A percentile compares a stretch with the other conserved stretches of the same genome.
phyloP scores from a whole-genome alignment of 441 rosid genomes.

The Theobroma grandiflorum region DNA sequence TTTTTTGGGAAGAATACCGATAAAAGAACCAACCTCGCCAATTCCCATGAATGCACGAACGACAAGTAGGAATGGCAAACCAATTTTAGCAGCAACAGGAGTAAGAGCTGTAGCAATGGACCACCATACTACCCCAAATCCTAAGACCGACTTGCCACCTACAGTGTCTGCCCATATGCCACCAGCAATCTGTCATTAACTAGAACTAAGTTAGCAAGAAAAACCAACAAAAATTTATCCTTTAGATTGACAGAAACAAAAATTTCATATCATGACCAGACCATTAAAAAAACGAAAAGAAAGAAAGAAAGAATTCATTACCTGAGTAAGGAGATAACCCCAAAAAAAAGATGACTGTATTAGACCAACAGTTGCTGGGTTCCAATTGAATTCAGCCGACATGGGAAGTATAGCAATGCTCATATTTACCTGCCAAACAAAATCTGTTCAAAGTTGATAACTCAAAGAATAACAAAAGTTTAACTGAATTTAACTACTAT shows the following conservation, averaged over 20 bases:
- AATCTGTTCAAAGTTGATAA: constrained; percentile 39
- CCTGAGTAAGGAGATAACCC: constrained; percentile 98
- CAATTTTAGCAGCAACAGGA: constrained; percentile 86
- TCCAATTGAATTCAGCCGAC: constrained; percentile 91
- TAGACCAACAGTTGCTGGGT: constrained; percentile 84
- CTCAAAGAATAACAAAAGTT: constrained; percentile 9
- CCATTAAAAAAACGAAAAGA: neutral
- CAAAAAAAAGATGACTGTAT: constrained; percentile 96
- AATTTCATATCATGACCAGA: neutral
- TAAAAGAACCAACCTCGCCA: constrained; percentile 68
- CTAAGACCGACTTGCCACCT: constrained; percentile 85
- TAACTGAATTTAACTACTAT: constrained; percentile 1
- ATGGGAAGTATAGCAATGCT: constrained; percentile 97
- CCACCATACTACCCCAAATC: constrained; percentile 95
- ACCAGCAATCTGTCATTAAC: constrained; percentile 76
- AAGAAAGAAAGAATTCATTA: constrained; percentile 1
- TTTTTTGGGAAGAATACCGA: neutral
- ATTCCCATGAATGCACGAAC: constrained; percentile 93
- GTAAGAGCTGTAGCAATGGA: constrained; percentile 85
- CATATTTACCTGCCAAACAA: constrained; percentile 83
- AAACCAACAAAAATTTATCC: constrained; percentile 1
- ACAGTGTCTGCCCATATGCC: constrained; percentile 96
- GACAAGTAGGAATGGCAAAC: constrained; percentile 81
- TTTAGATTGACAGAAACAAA: neutral
- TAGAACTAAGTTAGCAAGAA: constrained; percentile 27